These are phyloP conservation scores for Fusarium fracticaudum DNA, from an alignment of 2,329 filamentous ascomycete genomes.

Conservation along the genomic window DNA sequence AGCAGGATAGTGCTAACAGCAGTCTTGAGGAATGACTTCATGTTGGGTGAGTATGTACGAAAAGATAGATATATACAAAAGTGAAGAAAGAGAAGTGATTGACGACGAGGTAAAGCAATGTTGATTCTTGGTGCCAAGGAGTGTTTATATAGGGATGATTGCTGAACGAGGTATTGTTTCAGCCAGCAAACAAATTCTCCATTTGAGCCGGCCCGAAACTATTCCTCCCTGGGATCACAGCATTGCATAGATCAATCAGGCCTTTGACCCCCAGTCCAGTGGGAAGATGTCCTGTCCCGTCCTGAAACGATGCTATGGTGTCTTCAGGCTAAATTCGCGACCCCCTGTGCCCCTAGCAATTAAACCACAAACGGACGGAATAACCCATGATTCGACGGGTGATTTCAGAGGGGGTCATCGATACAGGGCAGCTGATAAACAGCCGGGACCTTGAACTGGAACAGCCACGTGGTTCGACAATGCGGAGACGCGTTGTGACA, in stretches of 20 bases:
- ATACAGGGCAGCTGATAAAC: neutral
- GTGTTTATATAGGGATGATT: constrained; percentile 10
- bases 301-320: neutral
- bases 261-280: neutral
- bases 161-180: neutral
- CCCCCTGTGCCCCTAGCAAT: constrained; percentile 3
- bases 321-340: constrained; percentile 10
- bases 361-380: neutral
- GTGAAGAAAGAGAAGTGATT: neutral
- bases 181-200: neutral
- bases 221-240: neutral
- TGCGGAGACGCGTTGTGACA: neutral
- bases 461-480: constrained; percentile 10
- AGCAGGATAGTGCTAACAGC: constrained; percentile 29
- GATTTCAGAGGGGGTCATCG: neutral
- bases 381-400: neutral
- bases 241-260: neutral
- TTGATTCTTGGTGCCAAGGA: neutral
- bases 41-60: constrained; percentile 5
- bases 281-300: neutral
- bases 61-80: neutral
- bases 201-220: neutral
- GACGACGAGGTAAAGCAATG: neutral
- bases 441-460: neutral
- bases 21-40: constrained; percentile 18